Base-by-base conservation (phyloP, 2,329 filamentous ascomycete species). In the Fusarium palustre region DNA sequence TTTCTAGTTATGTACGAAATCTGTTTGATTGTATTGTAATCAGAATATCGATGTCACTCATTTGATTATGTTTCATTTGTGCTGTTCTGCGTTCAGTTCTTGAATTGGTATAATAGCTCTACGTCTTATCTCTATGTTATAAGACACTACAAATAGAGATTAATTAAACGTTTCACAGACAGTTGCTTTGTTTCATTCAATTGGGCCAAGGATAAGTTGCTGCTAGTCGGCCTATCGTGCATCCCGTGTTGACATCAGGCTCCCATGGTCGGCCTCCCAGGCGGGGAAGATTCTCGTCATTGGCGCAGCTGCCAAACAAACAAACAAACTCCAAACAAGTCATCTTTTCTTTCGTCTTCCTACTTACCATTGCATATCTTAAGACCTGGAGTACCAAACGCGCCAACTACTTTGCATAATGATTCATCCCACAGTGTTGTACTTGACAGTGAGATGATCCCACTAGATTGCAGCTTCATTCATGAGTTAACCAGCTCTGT, bases 381-480 rank as follows among this genome's bases (percentile, higher is more conserved):
- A 20, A 8, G 9, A 24, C 5, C 12, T 18, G 5, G 5, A 25
- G 18, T 22, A 7, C 7, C 24, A 11, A 4, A 24, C n/a, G n/a
- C n/a, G 30, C 16, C 13, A 31, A 4, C 16, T 11, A n/a, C 10
- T 30, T 16, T 4, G 16, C 55, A 74, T 47, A 30, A 74, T 76
- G 71, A 55, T 77, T 46, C 75, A 75, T 34, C 74, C 75, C 2
- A 75, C 76, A 12, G 36, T 78, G 12, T 61, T 75, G 7, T 79
- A 77, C 59, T 60, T 80, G 50, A 62, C 78, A 59, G 78, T 79
- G 59, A 68, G 75, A 46, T 28, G 6, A 30, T 12, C 11, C n/a
- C 43, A 20, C 11, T 7, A 18, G 7, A 6, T 12, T 7, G 3
- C 7, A 11, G n/a, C 18, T 31, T 10, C 7, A 12, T 6, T 3